A percentile compares a stretch with the other conserved stretches of the same genome.
phyloP scores from a whole-genome alignment of 495 filamentous ascomycete species.

The Trichocladium uniseriatum region DNA sequence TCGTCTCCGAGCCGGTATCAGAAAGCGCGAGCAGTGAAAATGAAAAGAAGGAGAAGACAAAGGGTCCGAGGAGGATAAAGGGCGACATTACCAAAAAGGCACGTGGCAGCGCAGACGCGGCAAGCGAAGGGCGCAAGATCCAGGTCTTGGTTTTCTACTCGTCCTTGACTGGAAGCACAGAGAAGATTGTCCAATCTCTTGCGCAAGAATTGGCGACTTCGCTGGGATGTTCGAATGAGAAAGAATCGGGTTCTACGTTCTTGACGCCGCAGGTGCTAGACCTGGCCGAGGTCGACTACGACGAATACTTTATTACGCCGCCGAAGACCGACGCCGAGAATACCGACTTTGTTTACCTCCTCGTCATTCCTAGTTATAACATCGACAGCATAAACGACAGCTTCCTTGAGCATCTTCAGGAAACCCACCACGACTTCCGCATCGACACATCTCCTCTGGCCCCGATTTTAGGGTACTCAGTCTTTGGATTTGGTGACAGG shows the following conservation, averaged over 20 bases:
- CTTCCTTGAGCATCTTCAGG: conserved; percentile 72
- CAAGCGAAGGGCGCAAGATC: conserved; percentile 36
- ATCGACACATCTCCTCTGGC: conserved; percentile 83
- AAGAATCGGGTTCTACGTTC: conserved; percentile 26
- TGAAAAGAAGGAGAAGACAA: conserved; percentile 4
- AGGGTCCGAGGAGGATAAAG: conserved; percentile 42
- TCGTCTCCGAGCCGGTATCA: not conserved
- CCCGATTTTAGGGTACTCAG: conserved; percentile 70
- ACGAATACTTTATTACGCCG: conserved; percentile 74
- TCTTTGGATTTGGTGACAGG: conserved; percentile 87
- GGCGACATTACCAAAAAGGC: conserved; percentile 33
- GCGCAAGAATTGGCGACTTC: conserved; percentile 40
- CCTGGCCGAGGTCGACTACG: conserved; percentile 76
- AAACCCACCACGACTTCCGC: conserved; percentile 92
- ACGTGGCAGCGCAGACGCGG: conserved; percentile 13
- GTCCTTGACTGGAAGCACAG: conserved; percentile 72
- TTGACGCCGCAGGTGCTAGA: conserved; percentile 62
- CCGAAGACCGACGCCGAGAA: conserved; percentile 35
- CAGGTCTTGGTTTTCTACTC: conserved; percentile 82
- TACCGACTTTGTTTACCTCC: conserved; percentile 64
- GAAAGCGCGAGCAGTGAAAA: not conserved
- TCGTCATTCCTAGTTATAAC: conserved; percentile 81
- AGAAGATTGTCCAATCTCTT: conserved; percentile 53
- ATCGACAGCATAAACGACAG: conserved; percentile 79
- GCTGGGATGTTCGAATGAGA: conserved; percentile 18